Conservation (phyloP, 2,329 filamentous ascomycete species). For the Cladosporium sp. region DNA sequence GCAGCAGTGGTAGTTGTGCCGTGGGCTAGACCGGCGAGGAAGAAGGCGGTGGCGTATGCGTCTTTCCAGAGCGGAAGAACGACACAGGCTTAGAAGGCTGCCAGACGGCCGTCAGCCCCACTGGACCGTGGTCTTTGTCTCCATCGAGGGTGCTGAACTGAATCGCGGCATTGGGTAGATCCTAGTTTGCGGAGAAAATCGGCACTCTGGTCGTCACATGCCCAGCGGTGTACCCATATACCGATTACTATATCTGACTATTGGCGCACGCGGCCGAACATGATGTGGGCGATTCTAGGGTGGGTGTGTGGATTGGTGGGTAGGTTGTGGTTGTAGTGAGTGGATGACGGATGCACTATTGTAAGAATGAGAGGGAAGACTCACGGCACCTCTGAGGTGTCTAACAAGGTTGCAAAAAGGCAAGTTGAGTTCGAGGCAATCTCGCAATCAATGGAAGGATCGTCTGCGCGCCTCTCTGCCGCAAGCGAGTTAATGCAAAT, state of each 20-base stretch:
- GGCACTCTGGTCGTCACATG: conserved; percentile 6
- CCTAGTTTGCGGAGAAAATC: neutral
- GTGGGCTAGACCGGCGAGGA: neutral
- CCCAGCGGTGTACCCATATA: conserved; percentile 1
- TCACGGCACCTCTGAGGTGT: too few relatives aligned
- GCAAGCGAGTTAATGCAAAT: too few relatives aligned
- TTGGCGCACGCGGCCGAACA: too few relatives aligned
- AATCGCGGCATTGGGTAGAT: neutral
- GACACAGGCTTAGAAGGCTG: neutral
- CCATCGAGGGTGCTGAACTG: neutral
- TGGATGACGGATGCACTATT: too few relatives aligned
- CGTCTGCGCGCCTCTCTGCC: too few relatives aligned
- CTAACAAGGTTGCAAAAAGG: too few relatives aligned
- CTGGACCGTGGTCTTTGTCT: neutral
- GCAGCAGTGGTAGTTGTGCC: neutral
- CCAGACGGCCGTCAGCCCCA: neutral
- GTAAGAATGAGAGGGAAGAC: too few relatives aligned
- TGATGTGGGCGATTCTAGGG: too few relatives aligned
- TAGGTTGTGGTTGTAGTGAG: too few relatives aligned
- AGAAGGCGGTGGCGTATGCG: conserved; percentile 1
- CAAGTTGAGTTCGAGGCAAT: too few relatives aligned
- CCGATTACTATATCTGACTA: neutral
- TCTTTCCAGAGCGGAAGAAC: neutral
- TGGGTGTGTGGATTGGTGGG: too few relatives aligned
- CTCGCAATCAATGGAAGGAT: too few relatives aligned